A percentile compares a stretch with the other conserved stretches of the same genome.
These are phyloP conservation scores for Canna indica DNA, from an alignment of 176 grass and related monocot species.

Conservation along the genomic window DNA sequence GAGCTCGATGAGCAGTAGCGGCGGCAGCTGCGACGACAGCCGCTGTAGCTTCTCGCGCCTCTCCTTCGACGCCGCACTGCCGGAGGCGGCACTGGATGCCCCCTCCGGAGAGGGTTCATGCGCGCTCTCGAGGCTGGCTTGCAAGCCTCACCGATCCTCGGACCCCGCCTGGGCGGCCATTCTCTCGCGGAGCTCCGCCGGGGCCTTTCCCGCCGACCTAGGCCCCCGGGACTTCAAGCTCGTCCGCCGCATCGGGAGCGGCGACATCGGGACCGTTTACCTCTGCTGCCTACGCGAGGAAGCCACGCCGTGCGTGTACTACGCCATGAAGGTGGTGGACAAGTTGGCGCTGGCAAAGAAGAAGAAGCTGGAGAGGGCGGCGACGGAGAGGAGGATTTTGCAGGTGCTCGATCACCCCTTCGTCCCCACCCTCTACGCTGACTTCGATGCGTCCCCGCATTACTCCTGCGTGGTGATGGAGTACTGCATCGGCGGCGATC, in stretches of 20 bases:
- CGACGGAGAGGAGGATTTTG: conserved; percentile 72
- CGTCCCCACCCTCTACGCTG: conserved; percentile 76
- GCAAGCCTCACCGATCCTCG: conserved; percentile 58
- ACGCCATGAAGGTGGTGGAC: conserved; percentile 99
- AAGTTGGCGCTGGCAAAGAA: conserved; percentile 67
- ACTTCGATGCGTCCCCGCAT: conserved; percentile 69
- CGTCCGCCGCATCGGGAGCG: conserved; percentile 67
- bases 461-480: conserved; percentile 91
- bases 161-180: conserved; percentile 61
- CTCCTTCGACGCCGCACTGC: conserved; percentile 36
- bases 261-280: conserved; percentile 90
- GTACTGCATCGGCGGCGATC: conserved; percentile 85
- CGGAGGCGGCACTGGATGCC: conserved; percentile 2
- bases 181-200: conserved; percentile 19
- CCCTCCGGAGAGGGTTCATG: conserved; percentile 5
- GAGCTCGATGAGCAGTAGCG: conserved; percentile 48
- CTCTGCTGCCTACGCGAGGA: conserved; percentile 56
- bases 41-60: conserved; percentile 49
- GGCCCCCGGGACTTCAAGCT: conserved; percentile 81
- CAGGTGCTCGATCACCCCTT: conserved; percentile 90
- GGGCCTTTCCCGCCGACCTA: conserved; percentile 5
- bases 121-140: background rate
- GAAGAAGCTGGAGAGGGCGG: conserved; percentile 75
- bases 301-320: conserved; percentile 39
- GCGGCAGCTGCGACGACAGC: conserved; percentile 28